phyloP scores from a whole-genome alignment of 2,329 filamentous ascomycete genomes.

The Calonectria hongkongensis region DNA sequence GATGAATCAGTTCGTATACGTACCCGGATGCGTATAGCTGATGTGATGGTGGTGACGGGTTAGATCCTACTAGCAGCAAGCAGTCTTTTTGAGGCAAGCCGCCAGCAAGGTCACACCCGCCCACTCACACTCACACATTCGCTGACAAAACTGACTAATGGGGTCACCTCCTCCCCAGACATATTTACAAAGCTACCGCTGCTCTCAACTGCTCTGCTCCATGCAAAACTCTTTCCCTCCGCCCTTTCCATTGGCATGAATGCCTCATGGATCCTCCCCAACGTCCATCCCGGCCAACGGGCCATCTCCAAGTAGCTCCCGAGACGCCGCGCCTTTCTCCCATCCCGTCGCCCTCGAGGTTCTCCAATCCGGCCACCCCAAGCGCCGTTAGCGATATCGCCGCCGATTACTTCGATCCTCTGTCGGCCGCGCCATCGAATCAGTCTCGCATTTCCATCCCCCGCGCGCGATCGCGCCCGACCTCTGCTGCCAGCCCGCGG shows the following conservation, averaged over 20 bases:
- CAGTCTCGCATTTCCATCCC: slow-evolving; percentile 50
- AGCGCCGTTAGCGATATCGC: slow-evolving; percentile 48
- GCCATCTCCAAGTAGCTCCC: slow-evolving; percentile 42
- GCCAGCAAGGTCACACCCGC: slow-evolving; percentile 1
- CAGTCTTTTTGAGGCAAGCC: not conserved
- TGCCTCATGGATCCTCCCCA: slow-evolving; percentile 50
- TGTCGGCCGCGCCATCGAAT: slow-evolving; percentile 47
- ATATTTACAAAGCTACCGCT: slow-evolving; percentile 18
- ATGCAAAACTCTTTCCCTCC: slow-evolving; percentile 12
- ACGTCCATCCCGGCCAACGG: slow-evolving; percentile 43
- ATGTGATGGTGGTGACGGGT: not conserved
- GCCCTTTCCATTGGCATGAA: slow-evolving; percentile 37
- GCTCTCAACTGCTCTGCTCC: not conserved
- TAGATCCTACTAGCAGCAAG: too few species aligned
- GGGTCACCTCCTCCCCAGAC: not conserved
- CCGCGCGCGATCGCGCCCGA: slow-evolving; percentile 41
- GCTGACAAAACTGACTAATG: slow-evolving; percentile 34
- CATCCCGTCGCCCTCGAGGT: slow-evolving; percentile 46
- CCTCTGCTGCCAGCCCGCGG: slow-evolving; percentile 35
- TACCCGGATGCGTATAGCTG: not conserved
- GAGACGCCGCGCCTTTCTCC: slow-evolving; percentile 37
- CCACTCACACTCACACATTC: slow-evolving; percentile 12
- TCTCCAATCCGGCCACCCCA: slow-evolving; percentile 15
- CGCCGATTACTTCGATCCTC: slow-evolving; percentile 52
- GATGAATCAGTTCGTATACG: slow-evolving; percentile 1